Percentiles rank a stretch among this genome's conserved stretches.
phyloP scores from a whole-genome alignment of 2,329 filamentous ascomycete genomes.

The Aspergillus unguis region DNA sequence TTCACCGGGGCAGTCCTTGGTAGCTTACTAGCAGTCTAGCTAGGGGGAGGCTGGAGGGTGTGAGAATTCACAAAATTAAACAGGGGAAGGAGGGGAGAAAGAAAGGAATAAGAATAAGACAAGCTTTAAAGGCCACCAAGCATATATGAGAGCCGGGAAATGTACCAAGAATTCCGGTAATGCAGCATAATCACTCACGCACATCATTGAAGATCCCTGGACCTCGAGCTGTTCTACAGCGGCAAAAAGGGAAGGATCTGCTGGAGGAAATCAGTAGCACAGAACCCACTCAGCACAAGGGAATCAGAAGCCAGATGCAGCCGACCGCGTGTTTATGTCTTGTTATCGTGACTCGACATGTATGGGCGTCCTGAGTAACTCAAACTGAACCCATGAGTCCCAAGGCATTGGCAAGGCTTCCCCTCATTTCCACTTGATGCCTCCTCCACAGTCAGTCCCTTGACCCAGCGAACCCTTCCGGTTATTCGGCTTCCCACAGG shows the following conservation, averaged over 20 bases:
- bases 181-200: not conserved
- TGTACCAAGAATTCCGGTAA: not conserved
- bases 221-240: not conserved
- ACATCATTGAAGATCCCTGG: not conserved
- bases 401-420: not conserved
- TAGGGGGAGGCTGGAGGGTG: not conserved
- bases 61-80: not conserved
- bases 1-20: not conserved
- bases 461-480: not conserved
- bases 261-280: not conserved
- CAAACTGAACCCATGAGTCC: not conserved
- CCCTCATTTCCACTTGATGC: not conserved
- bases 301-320: not conserved
- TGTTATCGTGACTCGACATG: not conserved
- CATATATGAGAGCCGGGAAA: not conserved
- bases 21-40: not conserved
- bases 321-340: not conserved
- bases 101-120: slow-evolving; percentile 3
- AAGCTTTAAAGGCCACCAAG: not conserved
- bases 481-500: slow-evolving; percentile 8
- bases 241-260: not conserved
- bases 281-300: not conserved
- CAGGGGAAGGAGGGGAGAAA: not conserved
- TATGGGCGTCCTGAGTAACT: not conserved
- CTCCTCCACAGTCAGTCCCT: not conserved